Evolutionary conservation across 352 stramenopile species (phyloP).

Genomic region (Phytophthora podocarpi): DNA sequence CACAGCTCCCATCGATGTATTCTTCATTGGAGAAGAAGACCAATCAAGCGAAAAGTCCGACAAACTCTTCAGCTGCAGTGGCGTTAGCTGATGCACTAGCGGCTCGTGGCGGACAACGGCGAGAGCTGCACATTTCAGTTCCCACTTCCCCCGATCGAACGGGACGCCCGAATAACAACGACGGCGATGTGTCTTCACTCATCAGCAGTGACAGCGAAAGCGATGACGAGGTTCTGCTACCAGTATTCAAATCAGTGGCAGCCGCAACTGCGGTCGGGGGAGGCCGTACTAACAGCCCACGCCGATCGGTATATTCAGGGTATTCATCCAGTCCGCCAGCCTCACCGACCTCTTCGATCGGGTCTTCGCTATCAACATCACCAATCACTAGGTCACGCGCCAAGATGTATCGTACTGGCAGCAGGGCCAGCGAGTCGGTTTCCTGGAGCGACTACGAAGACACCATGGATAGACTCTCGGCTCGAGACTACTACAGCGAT

Average conservation of each 20-base stretch:
- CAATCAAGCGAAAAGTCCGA: conserved; percentile 31
- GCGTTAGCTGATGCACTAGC: conserved; percentile 28
- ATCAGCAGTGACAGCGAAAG: conserved; percentile 84
- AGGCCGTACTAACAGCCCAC: conserved; percentile 16
- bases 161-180: conserved; percentile 27
- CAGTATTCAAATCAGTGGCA: conserved; percentile 55
- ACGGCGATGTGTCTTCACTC: conserved; percentile 73
- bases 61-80: conserved; percentile 17
- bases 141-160: conserved; percentile 4
- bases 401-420: conserved; percentile 35
- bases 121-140: conserved; percentile 13
- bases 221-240: conserved; percentile 67
- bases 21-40: conserved; percentile 27
- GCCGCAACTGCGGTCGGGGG: conserved; percentile 10
- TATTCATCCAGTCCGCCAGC: conserved; percentile 48
- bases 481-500: conserved; percentile 37
- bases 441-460: conserved; percentile 39
- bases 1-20: conserved; percentile 20
- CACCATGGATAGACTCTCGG: conserved; percentile 22
- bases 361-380: conserved; percentile 52
- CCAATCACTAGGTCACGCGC: conserved; percentile 29
- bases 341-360: conserved; percentile 52
- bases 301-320: conserved; percentile 27
- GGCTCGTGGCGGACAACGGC: conserved; percentile 20
- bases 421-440: conserved; percentile 38